Base-by-base conservation (phyloP, 2,329 filamentous ascomycete genomes). In the Ascosphaera pollenicola region DNA sequence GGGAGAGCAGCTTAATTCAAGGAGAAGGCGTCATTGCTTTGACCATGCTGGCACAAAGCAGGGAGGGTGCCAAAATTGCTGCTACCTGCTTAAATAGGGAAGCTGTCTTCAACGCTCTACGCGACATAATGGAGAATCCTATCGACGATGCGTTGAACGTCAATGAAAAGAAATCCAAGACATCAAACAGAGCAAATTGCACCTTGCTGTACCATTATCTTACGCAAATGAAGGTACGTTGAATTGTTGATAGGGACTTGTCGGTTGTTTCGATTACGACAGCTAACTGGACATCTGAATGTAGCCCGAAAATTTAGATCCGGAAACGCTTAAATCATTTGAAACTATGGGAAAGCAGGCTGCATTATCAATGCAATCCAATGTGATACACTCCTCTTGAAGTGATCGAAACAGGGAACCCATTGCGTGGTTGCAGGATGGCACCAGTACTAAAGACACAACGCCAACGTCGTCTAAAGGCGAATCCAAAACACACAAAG, bases 1-100 rank as follows among this genome's bases (percentile, higher is more conserved):
- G 57, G 3, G 57, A 62, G 41, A 65, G 62, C 58, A 59, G 61
- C 16, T 57, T 65, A 26, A 55, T 65, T 36, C 53, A 59, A 17
- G 62, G 60, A 37, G 63, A 66, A 47, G 63, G 61, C 2, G 63
- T 62, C 56, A 65, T 66, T 48, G 60, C 61, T 11, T 47, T 66
- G 19, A 62, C 61, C 3, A 43, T 66, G 35, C 62, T 65, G 54
- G 58, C 59, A 8, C 56, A 54, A 5, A 53, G 42, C 37, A 45
- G 47, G 15, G 43, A 47, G 1, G 58, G 60, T 2, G 49, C 51
- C 41, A 36, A 41, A 13, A 13, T 18, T 16, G 32, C 32, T 13
- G n/a, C 17, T 15, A 8, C n/a, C 8, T 35, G 32, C 17, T 13
- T 35, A 8, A 18, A 35, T 15, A 5, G 32, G 5, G 8, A 35